Evolutionary conservation across 148 eudicot genomes (phyloP).

Genomic region (Rhododendron ferrugineum): DNA sequence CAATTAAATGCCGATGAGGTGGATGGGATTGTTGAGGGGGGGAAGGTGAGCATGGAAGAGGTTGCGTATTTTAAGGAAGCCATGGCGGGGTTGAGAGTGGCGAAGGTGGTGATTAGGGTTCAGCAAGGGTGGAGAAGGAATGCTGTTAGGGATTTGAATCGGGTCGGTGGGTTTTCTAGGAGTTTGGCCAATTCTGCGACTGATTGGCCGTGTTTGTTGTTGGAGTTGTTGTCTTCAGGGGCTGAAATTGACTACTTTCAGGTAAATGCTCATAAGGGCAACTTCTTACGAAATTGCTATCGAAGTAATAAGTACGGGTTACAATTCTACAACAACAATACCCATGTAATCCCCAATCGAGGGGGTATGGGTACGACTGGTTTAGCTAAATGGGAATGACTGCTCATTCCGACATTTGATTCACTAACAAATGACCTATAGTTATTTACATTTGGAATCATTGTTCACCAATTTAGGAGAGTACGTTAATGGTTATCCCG

Average conservation of each 20-base stretch:
- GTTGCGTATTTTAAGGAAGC: conserved; percentile 64
- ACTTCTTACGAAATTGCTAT: not conserved
- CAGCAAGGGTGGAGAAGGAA: conserved; percentile 72
- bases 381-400: not conserved
- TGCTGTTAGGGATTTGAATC: conserved; percentile 68
- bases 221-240: conserved; percentile 79
- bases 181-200: conserved; percentile 70
- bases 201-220: conserved; percentile 88
- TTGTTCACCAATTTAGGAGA: not conserved
- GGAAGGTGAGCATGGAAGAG: conserved; percentile 52
- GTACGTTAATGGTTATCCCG: not conserved
- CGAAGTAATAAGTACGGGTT: not conserved
- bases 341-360: not conserved
- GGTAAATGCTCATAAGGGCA: conserved; percentile 32
- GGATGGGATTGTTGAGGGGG: conserved; percentile 41
- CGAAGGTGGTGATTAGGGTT: conserved; percentile 72
- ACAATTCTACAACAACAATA: not conserved
- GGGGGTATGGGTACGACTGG: not conserved
- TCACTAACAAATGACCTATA: not conserved
- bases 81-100: conserved; percentile 61
- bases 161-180: conserved; percentile 69
- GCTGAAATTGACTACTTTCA: conserved; percentile 81
- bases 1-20: conserved; percentile 40
- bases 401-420: not conserved
- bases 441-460: not conserved